A percentile compares a stretch with the other conserved stretches of the same genome.
phyloP scores from a whole-genome alignment of 257 asterid species.

The Nicotiana undulata region DNA sequence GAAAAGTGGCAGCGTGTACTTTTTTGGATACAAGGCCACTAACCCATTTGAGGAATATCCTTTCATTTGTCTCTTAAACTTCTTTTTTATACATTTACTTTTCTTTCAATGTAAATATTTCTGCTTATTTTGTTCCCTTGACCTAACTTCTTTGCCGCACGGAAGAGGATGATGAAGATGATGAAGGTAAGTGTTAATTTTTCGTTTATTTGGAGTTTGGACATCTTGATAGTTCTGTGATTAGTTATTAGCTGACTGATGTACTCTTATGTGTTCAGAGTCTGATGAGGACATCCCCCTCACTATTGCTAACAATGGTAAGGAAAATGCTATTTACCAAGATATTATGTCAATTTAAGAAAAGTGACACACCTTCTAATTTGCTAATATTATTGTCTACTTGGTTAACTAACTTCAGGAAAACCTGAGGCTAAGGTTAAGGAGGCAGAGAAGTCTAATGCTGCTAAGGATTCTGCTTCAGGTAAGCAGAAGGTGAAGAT shows the following conservation, averaged over 20 bases:
- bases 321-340: neutral
- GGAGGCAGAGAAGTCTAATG: slow-evolving; percentile 13
- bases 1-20: slow-evolving; percentile 68
- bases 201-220: neutral
- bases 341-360: neutral
- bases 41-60: slow-evolving; percentile 63
- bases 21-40: slow-evolving; percentile 54
- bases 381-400: neutral
- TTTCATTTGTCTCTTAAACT: slow-evolving; percentile 3
- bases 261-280: slow-evolving; percentile 24
- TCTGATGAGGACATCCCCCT: slow-evolving; percentile 44
- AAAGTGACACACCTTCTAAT: neutral
- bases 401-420: slow-evolving; percentile 18
- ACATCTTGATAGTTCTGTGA: neutral
- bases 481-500: slow-evolving; percentile 41
- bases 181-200: slow-evolving; percentile 12
- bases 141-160: slow-evolving; percentile 28
- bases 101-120: neutral
- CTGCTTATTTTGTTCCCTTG: slow-evolving; percentile 32
- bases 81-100: neutral
- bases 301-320: slow-evolving; percentile 43
- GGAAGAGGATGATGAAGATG: slow-evolving; percentile 30
- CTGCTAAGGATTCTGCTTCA: neutral
- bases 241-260: neutral
- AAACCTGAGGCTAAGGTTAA: slow-evolving; percentile 36